Conservation (phyloP, 148 eudicot species). For the Chenopodium formosanum region DNA sequence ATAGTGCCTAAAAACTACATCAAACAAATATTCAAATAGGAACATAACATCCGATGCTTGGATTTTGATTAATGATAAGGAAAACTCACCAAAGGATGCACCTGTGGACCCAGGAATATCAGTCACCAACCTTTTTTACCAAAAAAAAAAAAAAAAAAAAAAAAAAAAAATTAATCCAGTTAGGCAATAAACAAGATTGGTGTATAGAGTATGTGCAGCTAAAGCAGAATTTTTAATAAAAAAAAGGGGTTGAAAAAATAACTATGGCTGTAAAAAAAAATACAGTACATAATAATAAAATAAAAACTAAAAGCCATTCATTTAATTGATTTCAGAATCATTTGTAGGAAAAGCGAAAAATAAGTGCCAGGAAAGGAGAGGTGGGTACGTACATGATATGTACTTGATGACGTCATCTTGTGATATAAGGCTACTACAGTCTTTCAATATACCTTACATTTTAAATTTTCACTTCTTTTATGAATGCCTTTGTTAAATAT, state of each 20-base stretch:
- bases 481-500: too few species aligned
- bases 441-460: too few species aligned
- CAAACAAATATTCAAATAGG: too few species aligned
- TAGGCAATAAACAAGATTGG: neutral
- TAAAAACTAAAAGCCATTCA: neutral
- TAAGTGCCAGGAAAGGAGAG: neutral
- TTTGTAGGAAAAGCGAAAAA: neutral
- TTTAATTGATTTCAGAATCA: neutral
- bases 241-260: too few species aligned
- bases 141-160: neutral
- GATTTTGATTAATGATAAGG: neutral
- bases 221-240: too few species aligned
- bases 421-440: too few species aligned
- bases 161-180: neutral
- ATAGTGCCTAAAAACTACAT: too few species aligned
- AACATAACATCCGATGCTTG: neutral
- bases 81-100: constrained; percentile 50
- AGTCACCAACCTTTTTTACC: constrained; percentile 31
- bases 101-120: constrained; percentile 71
- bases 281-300: neutral
- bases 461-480: too few species aligned
- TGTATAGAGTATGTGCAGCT: neutral
- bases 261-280: neutral
- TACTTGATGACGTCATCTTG: too few species aligned
- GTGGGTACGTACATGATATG: neutral